These are phyloP conservation scores for Plantago lanceolata DNA, from an alignment of 305 asterid species.

Conservation along the genomic window DNA sequence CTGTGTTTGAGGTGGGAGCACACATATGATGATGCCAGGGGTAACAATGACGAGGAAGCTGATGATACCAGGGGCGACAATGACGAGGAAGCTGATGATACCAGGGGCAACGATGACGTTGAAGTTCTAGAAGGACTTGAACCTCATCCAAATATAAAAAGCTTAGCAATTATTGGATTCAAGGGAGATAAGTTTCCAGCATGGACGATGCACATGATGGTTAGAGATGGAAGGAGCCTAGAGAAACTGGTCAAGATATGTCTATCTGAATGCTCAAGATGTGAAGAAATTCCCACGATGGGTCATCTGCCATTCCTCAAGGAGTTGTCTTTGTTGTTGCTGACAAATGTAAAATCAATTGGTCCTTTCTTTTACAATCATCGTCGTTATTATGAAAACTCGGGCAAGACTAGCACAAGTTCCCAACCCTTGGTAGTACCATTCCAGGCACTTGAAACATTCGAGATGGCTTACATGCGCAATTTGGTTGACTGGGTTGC, in stretches of 20 bases:
- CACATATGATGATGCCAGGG: neutral
- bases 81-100: too few species aligned
- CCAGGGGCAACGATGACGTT: conserved; percentile 27
- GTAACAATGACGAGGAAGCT: conserved; percentile 19
- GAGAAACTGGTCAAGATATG: neutral
- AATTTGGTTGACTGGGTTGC: too few species aligned
- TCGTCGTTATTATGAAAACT: too few species aligned
- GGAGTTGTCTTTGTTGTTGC: conserved; percentile 4
- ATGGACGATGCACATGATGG: conserved; percentile 10
- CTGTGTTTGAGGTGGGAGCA: neutral
- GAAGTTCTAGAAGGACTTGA: too few species aligned
- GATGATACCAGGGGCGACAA: too few species aligned
- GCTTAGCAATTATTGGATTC: neutral
- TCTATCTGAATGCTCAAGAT: conserved; percentile 9
- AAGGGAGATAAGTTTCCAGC: conserved; percentile 8
- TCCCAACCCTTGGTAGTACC: too few species aligned
- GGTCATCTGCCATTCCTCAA: conserved; percentile 37
- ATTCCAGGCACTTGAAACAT: too few species aligned
- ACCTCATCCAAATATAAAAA: conserved; percentile 23
- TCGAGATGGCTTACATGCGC: too few species aligned
- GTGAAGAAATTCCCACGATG: conserved; percentile 28
- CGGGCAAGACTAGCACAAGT: too few species aligned
- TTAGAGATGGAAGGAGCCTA: neutral
- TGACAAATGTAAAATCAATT: conserved; percentile 21
- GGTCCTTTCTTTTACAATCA: conserved; percentile 26